Evolutionary conservation across 2,329 filamentous ascomycete genomes (phyloP), one percentile per base, ranked within the genome.

Genomic region (Paraphoma chrysanthemicola): DNA sequence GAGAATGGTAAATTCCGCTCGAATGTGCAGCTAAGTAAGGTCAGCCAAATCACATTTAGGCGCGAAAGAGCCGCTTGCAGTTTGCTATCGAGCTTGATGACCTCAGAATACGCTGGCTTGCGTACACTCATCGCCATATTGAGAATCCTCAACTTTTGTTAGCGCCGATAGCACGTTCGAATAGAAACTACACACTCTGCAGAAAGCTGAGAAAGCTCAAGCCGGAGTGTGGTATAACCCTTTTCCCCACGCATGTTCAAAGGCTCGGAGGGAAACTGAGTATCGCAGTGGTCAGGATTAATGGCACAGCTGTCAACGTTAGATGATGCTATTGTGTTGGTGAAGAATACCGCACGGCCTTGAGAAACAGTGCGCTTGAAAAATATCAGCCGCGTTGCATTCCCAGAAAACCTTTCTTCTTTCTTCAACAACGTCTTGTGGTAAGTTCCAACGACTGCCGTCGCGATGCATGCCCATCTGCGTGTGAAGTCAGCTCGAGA

Each of bases 391-490:
- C 9, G 50, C 50, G 38, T 53, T 53, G 33, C 50, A 53, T 47
- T 53, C 50, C 50, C 50, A 53, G 17, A 53, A 53, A 4, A 53
- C 50, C 18, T 53, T 53, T 30, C 50, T 42, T 29, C 50, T 46
- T 36, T 53, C 50, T 41, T 53, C 50, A 2, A 53, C 42, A 4
- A 53, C 50, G 41, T 53, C 50, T 18, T 53, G 43, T 12, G 50
- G 50, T 14, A 53, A 33, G 16, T 53, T 45, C 50, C 50, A 53
- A 17, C 50, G 50, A 2, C 30, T 33, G 41, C 50, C 50, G 42
- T 53, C 50, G 3, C 50, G 42, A 42, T 53, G 50, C 50, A 53
- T 53, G 16, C 50, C 50, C 50, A 53, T 53, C 50, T 53, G 6
- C 41, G 36, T 7, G 28, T 53, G 16, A 1, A 11, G 6, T 11